Conservation (phyloP, 148 eudicot species). For the Heliosperma pusillum region DNA sequence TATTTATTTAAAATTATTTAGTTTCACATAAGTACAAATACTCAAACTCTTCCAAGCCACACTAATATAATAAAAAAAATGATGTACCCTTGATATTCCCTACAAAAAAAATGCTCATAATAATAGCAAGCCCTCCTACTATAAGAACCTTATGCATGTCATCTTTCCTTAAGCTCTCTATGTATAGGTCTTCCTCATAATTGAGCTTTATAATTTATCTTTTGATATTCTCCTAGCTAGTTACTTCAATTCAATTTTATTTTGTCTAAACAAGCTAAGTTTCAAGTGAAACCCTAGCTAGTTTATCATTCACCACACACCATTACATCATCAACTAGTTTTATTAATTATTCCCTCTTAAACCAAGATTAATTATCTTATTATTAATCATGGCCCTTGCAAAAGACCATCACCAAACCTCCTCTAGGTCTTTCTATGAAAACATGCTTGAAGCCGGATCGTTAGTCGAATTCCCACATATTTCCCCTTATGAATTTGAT, state of each 20-base stretch:
- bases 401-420: constrained; percentile 40
- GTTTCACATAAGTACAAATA: neutral
- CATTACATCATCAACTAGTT: too few relatives aligned
- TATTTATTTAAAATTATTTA: neutral
- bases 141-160: too few relatives aligned
- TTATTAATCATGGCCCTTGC: constrained; percentile 53
- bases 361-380: constrained; percentile 3
- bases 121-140: too few relatives aligned
- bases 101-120: constrained; percentile 5
- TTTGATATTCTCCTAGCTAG: too few relatives aligned
- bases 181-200: too few relatives aligned
- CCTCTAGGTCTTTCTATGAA: constrained; percentile 35
- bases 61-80: constrained; percentile 2
- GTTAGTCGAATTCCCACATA: constrained; percentile 35
- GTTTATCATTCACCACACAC: too few relatives aligned
- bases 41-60: constrained; percentile 22
- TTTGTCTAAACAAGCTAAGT: too few relatives aligned
- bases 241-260: too few relatives aligned
- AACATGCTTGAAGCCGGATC: constrained; percentile 32
- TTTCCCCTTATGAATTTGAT: constrained; percentile 30
- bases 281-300: too few relatives aligned
- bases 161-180: too few relatives aligned
- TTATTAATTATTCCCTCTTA: too few relatives aligned
- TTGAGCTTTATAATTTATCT: too few relatives aligned
- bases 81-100: neutral